Base-by-base conservation (phyloP, 208 protist genomes). In the Endotrypanum monterogeii region DNA sequence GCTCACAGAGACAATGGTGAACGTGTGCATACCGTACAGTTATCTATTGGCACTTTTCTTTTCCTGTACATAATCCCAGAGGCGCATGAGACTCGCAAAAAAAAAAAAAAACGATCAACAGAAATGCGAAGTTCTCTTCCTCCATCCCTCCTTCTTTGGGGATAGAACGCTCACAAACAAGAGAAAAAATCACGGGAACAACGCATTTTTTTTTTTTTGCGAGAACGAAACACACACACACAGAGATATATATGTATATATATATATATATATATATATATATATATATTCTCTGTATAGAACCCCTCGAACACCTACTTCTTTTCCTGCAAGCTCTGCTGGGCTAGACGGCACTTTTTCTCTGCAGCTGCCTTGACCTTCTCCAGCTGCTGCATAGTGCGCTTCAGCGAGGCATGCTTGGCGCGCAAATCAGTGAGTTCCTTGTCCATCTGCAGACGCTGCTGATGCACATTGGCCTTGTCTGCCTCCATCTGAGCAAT, bases 311-410 rank as follows among this genome's bases (percentile, higher is more conserved):
- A 9, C 46, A 41, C 52, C 44, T 60, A 76, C 70, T 76, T 76
- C 63, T 75, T 80, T 12, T 39, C 65, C 23, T 73, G 37, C n/a
- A 60, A 70, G 55, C 61, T 76, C 39, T 89, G 68, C 71, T 97
- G 90, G 3, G 88, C 88, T 61, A 86, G 73, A 9, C 93, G 89
- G 80, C 90, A 95, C 55, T 83, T 80, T 69, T 92, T 90, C 80
- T 95, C 90, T 30, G 85, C 82, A n/a, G 80, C 80, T 14, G 73
- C 66, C 66, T 83, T 82, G 25, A 71, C 67, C 66, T 80, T 85
- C 74, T 97, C 93, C 41, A 83, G 71, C 58, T 89, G 84, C 39
- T 74, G 71, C 23, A 88, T 18, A 39, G 92, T 83, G 7, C 83
- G 80, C 81, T 92, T 93, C 37, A 88, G 76, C 6, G 80, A 71